Base-by-base conservation (phyloP, 495 filamentous ascomycete genomes). In the Terfezia boudieri region DNA sequence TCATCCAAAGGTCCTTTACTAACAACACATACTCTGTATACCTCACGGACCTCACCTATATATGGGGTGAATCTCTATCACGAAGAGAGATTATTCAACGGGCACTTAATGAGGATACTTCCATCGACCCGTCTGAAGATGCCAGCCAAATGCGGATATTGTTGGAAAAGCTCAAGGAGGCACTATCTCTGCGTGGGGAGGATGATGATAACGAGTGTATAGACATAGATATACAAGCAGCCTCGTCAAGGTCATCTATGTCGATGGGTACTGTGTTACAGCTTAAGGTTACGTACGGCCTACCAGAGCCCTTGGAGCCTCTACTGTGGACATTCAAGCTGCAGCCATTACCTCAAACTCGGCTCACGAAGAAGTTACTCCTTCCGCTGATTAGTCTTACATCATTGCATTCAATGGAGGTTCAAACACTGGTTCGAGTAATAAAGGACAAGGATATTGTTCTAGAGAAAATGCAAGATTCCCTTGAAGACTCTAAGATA, bases 101-200 rank as follows among this genome's bases (percentile, higher is more conserved):
- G 53, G 84, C 83, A 22, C 67, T 79, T 17, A 69, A 78, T 9
- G 70, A 77, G 57, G 73, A 78, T 38, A 83, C 83, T 7, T 81
- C 80, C 36, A 94, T 98, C 55, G 90, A 98, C 66, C 82, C 90
- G 1, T 81, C 76, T 58, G 84, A 89, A 62, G 82, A 81, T 56
- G 61, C 70, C 9, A 73, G 78, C 26, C 86, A 95, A 60, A 71
- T 89, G 57, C 60, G 67, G 23, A 75, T 84, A 16, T 74, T 98
- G 36, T 67, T 95, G 9, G 70, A 76, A 11, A 87, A 86, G 60
- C 72, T 96, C 36, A 70, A 74, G 51, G 71, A 77, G 41, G 76
- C 79, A 23, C 68, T 92, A 8, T 70, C 32, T 53, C 37, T 26
- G 16, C 60, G 53, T 20, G 51, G 26, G 7, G 26, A 7, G 26